Evolutionary conservation across 805 yeast species (phyloP), one percentile per base, ranked within the genome.

Genomic region (Metschnikowia corniflorae): DNA sequence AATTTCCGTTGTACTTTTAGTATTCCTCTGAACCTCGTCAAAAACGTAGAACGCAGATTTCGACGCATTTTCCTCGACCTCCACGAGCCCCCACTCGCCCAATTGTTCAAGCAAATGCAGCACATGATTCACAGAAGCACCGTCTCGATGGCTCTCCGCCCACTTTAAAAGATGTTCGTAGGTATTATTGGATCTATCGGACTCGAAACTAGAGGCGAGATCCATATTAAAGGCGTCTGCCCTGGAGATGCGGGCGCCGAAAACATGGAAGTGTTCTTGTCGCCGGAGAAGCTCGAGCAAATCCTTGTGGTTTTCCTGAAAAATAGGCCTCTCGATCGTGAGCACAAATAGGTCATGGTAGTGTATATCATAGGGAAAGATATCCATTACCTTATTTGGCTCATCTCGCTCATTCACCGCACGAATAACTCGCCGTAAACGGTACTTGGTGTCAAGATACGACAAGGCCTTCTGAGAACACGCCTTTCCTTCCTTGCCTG

Each of bases 351-450:
- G 55, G 18, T 46, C 54, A 24, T 51, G 50, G 43, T 51, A 66
- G 14, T 39, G 29, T 2, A 66, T 24, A 33, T 65, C 69, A 35
- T 43, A 62, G 8, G 69, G 69, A 14, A 60, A 48, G 0, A 47
- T 33, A 3, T 46, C 47, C 4, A 35, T 19, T 5, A 53, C 29
- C 4, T 33, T 33, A 7, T 19, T 5, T 8, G 26, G 13, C 25
- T 26, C 24, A 34, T 45, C 17, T 45, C 25, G 5, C 19, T 33
- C 13, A 16, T 23, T 6, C 37, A 31, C 15, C 6, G 35, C 39
- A 9, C 29, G 13, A 28, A 34, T 33, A 19, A 33, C 16, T 5
- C 20, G 8, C 22, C 5, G 13, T 3, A 37, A 15, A 9, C 35
- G 32, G 16, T 31, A 27, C 17, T 31, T 15, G 13, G 26, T 7